A percentile compares a stretch with the other conserved stretches of the same genome.
phyloP scores from a whole-genome alignment of 225 moss, liverwort and hornwort genomes.

The Polytrichum commune region DNA sequence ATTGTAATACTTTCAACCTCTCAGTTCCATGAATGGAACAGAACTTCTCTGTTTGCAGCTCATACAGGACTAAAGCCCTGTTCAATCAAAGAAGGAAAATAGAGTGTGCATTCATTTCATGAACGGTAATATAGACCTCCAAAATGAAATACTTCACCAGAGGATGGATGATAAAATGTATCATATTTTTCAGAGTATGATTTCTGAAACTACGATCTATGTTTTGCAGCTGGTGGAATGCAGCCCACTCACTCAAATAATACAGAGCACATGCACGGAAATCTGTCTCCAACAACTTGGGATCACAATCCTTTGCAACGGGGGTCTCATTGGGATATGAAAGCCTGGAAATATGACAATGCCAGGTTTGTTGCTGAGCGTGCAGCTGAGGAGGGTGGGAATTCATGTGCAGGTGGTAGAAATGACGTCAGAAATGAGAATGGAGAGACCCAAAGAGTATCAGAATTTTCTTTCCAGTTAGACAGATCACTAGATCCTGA shows the following conservation, averaged over 20 bases:
- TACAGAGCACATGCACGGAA: slow-evolving; percentile 24
- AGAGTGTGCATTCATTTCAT: not conserved
- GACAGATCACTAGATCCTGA: slow-evolving; percentile 45
- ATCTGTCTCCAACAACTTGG: slow-evolving; percentile 20
- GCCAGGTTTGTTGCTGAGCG: slow-evolving; percentile 64
- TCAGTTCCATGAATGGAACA: too few relatives aligned
- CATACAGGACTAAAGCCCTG: too few relatives aligned
- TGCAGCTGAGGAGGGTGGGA: slow-evolving; percentile 28
- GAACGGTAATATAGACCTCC: too few relatives aligned
- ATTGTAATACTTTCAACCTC: too few relatives aligned
- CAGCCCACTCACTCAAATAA: slow-evolving; percentile 22
- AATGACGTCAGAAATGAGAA: slow-evolving; percentile 21
- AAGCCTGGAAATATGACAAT: slow-evolving; percentile 75
- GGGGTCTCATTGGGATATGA: slow-evolving; percentile 57
- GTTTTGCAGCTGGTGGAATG: slow-evolving; percentile 29
- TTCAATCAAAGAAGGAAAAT: too few relatives aligned
- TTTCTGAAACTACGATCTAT: not conserved
- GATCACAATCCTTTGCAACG: slow-evolving; percentile 19
- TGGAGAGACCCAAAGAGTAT: slow-evolving; percentile 23
- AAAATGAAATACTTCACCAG: too few relatives aligned
- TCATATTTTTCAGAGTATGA: too few relatives aligned
- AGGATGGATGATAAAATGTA: too few relatives aligned
- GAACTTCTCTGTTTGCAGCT: too few relatives aligned
- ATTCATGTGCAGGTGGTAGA: slow-evolving; percentile 26
- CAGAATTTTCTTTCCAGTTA: slow-evolving; percentile 19